Conservation (phyloP, 1,284 basidiomycete genomes). For the Crepidotus sp. region DNA sequence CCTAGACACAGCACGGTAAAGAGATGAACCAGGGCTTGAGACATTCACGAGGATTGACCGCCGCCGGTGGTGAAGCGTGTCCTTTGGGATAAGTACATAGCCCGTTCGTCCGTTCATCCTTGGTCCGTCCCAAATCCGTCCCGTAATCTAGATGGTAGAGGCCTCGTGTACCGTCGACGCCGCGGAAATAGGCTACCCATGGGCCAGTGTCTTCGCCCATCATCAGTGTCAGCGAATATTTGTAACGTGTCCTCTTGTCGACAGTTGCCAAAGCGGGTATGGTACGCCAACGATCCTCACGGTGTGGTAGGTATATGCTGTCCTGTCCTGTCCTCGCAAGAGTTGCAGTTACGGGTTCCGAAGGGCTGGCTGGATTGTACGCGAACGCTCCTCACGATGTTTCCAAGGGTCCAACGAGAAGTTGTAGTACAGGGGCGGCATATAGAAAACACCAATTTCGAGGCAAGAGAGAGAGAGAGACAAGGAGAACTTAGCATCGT, state of each 20-base stretch:
- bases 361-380: conserved; percentile 6
- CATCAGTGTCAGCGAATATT: conserved; percentile 1
- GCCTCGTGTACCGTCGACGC: not conserved
- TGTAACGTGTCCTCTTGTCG: not conserved
- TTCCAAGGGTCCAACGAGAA: conserved; percentile 16
- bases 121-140: no score
- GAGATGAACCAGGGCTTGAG: not conserved
- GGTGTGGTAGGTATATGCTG: not conserved
- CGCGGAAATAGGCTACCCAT: not conserved
- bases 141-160: not conserved
- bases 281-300: conserved; percentile 4
- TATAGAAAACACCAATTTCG: conserved; percentile 36
- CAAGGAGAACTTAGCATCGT: conserved; percentile 22
- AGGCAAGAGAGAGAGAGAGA: conserved; percentile 35
- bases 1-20: not conserved
- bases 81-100: not conserved
- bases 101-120: not conserved
- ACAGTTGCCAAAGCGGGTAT: not conserved
- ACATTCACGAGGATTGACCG: not conserved
- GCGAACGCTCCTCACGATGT: conserved; percentile 15
- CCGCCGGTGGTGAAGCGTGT: conserved; percentile 2
- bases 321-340: not conserved
- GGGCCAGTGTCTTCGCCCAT: not conserved
- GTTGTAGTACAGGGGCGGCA: conserved; percentile 43
- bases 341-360: conserved; percentile 2